Evolutionary conservation across 1,284 basidiomycete genomes (phyloP), one percentile per base, ranked within the genome.

Genomic region (Pseudozyma sp.): DNA sequence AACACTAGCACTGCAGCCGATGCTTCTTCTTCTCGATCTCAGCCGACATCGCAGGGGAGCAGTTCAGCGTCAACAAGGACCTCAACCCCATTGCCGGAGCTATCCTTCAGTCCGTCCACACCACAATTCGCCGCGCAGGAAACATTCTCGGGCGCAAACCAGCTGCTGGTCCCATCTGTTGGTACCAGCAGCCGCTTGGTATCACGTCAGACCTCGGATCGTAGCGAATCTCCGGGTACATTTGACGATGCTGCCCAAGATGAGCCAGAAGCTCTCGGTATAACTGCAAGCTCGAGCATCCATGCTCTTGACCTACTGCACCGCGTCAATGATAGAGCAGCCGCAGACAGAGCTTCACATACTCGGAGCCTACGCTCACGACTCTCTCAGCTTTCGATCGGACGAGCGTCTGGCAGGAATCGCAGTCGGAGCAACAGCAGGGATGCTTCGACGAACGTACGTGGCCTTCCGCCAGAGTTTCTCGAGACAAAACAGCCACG

Each of bases 251-350:
- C 61, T 24, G 31, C 53, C 3, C 35, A 70, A 14, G 68, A 61
- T 24, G 68, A 67, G 39, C 59, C 64, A 1, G 67, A 69, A 48
- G 60, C 61, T 0, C 53, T 69, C n/a, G 67, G 67, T 29, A 55
- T 64, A 5, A 69, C 53, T 1, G 49, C 52, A 2, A 61, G 63
- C 46, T 63, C 60, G 9, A 73, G 60, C 49, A 54, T 67, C 19
- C 70, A 73, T 45, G 70, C 70, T 19, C 70, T 73, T 13, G 65
- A 73, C 24, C 39, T 73, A 29, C 61, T 73, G 5, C 61, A 73
- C 33, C 56, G 60, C 2, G 70, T 73, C 65, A 73, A 68, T 19
- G 61, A 68, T 30, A 54, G 48, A 37, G 70, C 70, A 9, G 70
- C 70, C 4, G 70, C 65, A 5, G 70, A 73, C 19, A 30, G 61